A percentile compares a stretch with the other conserved stretches of the same genome.
These are phyloP conservation scores for Colletotrichum sp. DNA, from an alignment of 2,329 filamentous ascomycete species.

Conservation along the genomic window DNA sequence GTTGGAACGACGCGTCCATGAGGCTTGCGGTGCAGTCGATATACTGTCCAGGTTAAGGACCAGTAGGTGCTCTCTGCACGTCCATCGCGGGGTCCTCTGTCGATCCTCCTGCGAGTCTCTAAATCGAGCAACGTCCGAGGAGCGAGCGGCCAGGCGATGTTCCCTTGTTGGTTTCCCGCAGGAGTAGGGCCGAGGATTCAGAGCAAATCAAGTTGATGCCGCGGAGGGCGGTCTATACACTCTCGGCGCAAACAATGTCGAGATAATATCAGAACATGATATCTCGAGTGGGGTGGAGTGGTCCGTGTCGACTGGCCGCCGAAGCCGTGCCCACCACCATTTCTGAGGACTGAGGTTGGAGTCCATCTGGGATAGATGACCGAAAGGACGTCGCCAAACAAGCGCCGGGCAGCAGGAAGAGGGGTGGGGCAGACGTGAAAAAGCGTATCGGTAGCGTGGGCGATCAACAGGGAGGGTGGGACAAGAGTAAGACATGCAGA, in stretches of 20 bases:
- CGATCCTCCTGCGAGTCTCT: slow-evolving; percentile 13
- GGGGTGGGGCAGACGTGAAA: slow-evolving; percentile 24
- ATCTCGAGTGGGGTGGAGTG: not conserved
- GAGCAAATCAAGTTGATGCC: not conserved
- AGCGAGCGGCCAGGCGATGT: not conserved
- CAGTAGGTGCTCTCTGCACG: not conserved
- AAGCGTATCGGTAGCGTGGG: slow-evolving; percentile 13
- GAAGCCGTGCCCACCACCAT: not conserved
- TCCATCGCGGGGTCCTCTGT: not conserved
- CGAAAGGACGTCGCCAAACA: slow-evolving; percentile 11
- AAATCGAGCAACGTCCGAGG: not conserved
- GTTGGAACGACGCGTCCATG: slow-evolving; percentile 1
- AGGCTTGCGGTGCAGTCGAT: slow-evolving; percentile 5
- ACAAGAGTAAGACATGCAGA: slow-evolving; percentile 34
- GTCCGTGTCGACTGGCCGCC: not conserved
- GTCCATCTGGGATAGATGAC: not conserved
- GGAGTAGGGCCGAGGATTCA: not conserved
- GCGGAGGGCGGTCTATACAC: not conserved
- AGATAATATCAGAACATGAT: not conserved
- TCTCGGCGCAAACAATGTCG: not conserved
- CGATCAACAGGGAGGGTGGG: slow-evolving; percentile 22
- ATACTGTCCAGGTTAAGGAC: not conserved
- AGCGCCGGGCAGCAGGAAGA: slow-evolving; percentile 18
- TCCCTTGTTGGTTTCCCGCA: not conserved
- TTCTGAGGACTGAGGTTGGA: not conserved